phyloP scores from a whole-genome alignment of 2,329 filamentous ascomycete genomes.

The Fusarium drepaniforme region DNA sequence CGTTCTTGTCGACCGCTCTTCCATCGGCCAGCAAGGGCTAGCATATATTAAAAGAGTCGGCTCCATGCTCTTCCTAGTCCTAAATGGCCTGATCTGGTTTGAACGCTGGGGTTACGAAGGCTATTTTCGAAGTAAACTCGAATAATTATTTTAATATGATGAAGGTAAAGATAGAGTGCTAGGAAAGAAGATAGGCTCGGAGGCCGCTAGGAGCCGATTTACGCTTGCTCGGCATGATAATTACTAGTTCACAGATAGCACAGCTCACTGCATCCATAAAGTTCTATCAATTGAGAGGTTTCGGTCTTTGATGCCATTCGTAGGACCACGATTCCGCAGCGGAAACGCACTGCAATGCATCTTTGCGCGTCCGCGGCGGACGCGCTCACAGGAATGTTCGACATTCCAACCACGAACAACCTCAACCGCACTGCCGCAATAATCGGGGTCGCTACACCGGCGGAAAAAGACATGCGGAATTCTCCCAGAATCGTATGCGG shows the following conservation, averaged over 20 bases:
- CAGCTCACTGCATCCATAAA: not conserved
- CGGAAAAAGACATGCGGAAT: not conserved
- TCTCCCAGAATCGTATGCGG: not conserved
- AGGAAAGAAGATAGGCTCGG: not conserved
- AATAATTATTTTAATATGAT: not conserved
- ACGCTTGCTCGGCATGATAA: not conserved
- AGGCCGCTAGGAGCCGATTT: not conserved
- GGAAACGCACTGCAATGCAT: not conserved
- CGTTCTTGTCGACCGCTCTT: not conserved
- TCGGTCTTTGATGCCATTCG: not conserved
- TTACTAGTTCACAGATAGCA: not conserved
- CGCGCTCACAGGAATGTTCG: not conserved
- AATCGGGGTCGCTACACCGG: not conserved
- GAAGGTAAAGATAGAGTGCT: not conserved
- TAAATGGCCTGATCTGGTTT: not conserved
- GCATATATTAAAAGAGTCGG: not conserved
- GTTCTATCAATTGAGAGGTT: not conserved
- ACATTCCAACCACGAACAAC: not conserved
- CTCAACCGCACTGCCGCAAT: not conserved
- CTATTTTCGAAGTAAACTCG: not conserved
- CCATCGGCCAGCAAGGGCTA: not conserved
- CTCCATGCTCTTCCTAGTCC: not conserved
- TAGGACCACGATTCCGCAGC: not conserved
- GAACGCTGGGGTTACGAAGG: not conserved
- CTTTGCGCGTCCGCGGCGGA: not conserved